Conservation (phyloP, 371 early-diverging fungal species). For the Mortierella sp. region DNA sequence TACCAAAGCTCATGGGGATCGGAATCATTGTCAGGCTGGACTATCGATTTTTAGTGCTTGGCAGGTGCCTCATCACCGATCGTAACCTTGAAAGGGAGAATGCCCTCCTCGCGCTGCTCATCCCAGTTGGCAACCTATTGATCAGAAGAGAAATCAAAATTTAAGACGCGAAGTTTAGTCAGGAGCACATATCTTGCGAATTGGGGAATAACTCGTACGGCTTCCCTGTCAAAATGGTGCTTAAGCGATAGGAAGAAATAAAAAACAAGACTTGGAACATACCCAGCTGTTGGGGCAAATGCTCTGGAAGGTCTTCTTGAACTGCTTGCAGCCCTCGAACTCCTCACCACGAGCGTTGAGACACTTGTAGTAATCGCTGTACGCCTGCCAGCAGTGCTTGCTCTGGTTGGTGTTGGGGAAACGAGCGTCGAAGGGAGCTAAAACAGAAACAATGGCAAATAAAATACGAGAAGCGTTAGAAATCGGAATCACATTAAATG, state of each 20-base stretch:
- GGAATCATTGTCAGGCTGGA: no score
- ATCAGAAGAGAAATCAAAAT: constrained; percentile 2
- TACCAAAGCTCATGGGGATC: no score
- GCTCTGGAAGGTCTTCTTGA: constrained; percentile 77
- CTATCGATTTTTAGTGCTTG: no score
- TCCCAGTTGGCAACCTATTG: constrained; percentile 86
- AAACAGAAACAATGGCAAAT: neutral
- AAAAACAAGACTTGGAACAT: constrained; percentile 23
- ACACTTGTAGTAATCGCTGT: constrained; percentile 93
- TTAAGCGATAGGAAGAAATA: no score
- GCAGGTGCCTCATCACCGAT: constrained; percentile 24
- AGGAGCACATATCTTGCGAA: no score
- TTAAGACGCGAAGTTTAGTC: no score
- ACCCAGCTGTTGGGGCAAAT: constrained; percentile 94
- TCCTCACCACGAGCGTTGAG: constrained; percentile 91
- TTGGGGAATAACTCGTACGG: neutral
- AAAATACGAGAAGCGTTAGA: neutral
- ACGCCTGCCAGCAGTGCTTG: constrained; percentile 97
- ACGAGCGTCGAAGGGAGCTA: constrained; percentile 65
- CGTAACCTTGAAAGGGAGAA: constrained; percentile 73
- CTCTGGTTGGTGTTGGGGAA: constrained; percentile 98
- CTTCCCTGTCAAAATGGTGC: no score
- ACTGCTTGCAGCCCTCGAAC: constrained; percentile 88
- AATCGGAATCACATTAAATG: neutral
- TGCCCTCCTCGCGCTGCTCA: constrained; percentile 83